Evolutionary conservation across 2,329 filamentous ascomycete genomes (phyloP).

Genomic region (Fusarium tuaranense): DNA sequence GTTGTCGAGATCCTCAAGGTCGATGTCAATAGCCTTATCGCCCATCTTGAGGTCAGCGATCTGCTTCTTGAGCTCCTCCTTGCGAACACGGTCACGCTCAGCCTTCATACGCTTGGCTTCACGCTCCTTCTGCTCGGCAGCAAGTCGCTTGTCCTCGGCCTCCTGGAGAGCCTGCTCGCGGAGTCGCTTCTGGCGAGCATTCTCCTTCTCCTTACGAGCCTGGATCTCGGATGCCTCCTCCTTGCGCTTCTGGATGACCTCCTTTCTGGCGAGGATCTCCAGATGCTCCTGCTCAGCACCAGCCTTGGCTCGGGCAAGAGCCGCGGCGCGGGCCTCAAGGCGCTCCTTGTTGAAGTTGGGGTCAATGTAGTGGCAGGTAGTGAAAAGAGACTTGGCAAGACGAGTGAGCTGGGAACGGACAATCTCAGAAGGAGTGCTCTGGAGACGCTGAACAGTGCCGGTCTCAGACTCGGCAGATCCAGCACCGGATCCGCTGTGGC

Average conservation of each 20-base stretch:
- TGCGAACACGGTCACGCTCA: constrained; percentile 89
- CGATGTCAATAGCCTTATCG: constrained; percentile 80
- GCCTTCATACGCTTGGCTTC: constrained; percentile 87
- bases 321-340: constrained; percentile 81
- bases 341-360: constrained; percentile 87
- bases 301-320: constrained; percentile 83
- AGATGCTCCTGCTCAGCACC: constrained; percentile 93
- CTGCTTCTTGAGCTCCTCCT: constrained; percentile 94
- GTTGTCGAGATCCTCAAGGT: constrained; percentile 83
- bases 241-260: constrained; percentile 96
- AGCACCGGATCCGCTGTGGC: constrained; percentile 83
- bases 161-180: constrained; percentile 90
- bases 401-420: constrained; percentile 94
- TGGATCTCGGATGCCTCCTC: constrained; percentile 91
- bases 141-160: constrained; percentile 87
- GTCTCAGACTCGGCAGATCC: constrained; percentile 90
- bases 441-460: constrained; percentile 90
- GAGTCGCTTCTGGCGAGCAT: constrained; percentile 86
- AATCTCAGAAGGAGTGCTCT: constrained; percentile 98
- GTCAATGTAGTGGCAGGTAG: constrained; percentile 96
- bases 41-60: constrained; percentile 91
- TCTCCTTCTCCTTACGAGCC: constrained; percentile 91
- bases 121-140: constrained; percentile 92
- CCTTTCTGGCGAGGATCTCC: constrained; percentile 86
- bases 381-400: constrained; percentile 88